These are phyloP conservation scores for Psilocybe mexicana DNA, from an alignment of 1,284 basidiomycete species.

Conservation along the genomic window DNA sequence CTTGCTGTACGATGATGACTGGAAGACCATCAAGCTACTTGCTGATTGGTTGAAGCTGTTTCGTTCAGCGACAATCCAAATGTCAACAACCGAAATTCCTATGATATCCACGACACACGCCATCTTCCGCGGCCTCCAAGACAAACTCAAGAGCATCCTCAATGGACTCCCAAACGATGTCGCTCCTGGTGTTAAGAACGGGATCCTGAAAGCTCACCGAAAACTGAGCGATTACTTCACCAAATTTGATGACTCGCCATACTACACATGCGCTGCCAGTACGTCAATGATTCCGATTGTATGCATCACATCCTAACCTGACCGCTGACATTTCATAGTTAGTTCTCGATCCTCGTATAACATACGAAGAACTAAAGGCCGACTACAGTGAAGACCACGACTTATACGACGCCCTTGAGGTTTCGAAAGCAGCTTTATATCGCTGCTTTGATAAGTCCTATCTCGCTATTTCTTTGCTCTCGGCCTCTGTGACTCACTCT, in stretches of 20 bases:
- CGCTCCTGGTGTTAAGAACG: conserved; percentile 7
- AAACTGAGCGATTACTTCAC: conserved; percentile 30
- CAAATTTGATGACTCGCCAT: conserved; percentile 26
- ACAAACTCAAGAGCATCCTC: conserved; percentile 18
- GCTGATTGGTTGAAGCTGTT: conserved; percentile 24
- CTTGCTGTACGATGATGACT: conserved; percentile 21
- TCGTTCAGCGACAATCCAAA: conserved; percentile 24
- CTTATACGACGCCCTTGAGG: neutral
- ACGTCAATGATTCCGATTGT: too few species aligned
- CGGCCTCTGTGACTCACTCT: too few species aligned
- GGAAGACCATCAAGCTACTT: conserved; percentile 21
- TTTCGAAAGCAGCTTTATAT: neutral
- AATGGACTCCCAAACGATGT: conserved; percentile 11
- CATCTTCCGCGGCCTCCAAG: conserved; percentile 26
- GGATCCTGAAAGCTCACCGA: conserved; percentile 21
- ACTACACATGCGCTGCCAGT: conserved; percentile 28
- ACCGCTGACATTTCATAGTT: conserved; percentile 21
- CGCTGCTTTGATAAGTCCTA: too few species aligned
- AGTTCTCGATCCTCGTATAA: conserved; percentile 30
- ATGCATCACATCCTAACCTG: neutral
- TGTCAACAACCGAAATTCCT: conserved; percentile 26
- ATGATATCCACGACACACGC: conserved; percentile 24
- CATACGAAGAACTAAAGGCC: conserved; percentile 22
- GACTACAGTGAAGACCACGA: conserved; percentile 21
- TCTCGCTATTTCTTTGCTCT: too few species aligned